These are phyloP conservation scores for Ceratocystis ficicola DNA, from an alignment of 2,329 filamentous ascomycete species.

Conservation along the genomic window DNA sequence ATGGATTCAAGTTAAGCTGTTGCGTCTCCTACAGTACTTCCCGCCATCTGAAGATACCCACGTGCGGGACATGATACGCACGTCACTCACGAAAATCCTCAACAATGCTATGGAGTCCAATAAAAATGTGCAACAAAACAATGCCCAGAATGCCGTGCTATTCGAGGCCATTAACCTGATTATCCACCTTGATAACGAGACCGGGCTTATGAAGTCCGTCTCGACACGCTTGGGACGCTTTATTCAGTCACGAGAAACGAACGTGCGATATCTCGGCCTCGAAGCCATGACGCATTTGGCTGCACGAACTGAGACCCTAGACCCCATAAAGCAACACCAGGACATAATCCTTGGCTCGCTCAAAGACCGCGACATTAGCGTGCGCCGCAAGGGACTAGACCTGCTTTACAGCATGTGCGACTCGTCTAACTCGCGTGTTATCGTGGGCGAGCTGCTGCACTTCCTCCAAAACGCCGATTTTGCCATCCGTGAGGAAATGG, in stretches of 20 bases:
- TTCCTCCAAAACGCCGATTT: constrained; percentile 96
- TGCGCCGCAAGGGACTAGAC: constrained; percentile 88
- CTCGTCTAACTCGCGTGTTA: constrained; percentile 79
- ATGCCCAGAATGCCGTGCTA: constrained; percentile 92
- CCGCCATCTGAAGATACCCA: constrained; percentile 94
- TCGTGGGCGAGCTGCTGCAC: constrained; percentile 84
- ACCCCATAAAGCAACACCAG: constrained; percentile 96
- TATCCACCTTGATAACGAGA: constrained; percentile 92
- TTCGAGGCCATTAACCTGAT: constrained; percentile 98
- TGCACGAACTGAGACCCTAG: constrained; percentile 81
- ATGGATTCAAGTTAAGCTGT: constrained; percentile 92
- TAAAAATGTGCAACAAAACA: constrained; percentile 99
- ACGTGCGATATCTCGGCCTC: constrained; percentile 87
- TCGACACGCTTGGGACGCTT: constrained; percentile 84
- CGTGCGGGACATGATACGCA: constrained; percentile 79
- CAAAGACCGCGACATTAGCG: constrained; percentile 92
- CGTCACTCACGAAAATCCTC: constrained; percentile 81
- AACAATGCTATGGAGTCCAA: constrained; percentile 84
- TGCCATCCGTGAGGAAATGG: constrained; percentile 97
- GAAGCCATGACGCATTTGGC: constrained; percentile 98
- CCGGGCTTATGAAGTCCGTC: constrained; percentile 90
- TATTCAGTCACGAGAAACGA: constrained; percentile 92
- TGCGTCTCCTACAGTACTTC: constrained; percentile 89
- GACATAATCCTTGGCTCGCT: constrained; percentile 89
- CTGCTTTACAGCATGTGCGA: constrained; percentile 99